Evolutionary conservation across 2,329 filamentous ascomycete genomes (phyloP).

Genomic region (Malbranchea zuffiana): DNA sequence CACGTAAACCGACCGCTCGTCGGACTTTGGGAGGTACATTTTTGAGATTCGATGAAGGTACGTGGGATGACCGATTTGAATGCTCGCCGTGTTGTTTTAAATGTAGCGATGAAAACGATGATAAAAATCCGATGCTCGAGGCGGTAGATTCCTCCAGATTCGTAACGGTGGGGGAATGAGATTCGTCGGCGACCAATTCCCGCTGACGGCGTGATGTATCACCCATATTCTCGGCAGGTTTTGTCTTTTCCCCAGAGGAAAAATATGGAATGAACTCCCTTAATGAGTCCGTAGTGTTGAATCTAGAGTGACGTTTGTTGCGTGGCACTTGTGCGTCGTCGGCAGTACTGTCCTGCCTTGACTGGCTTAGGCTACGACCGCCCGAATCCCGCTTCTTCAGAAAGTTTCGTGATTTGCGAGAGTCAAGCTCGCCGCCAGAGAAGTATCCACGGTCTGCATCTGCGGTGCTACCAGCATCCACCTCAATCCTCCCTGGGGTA

Average conservation of each 20-base stretch:
- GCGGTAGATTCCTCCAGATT: slow-evolving; percentile 44
- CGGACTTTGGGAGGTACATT: slow-evolving; percentile 51
- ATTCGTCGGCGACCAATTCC: slow-evolving; percentile 28
- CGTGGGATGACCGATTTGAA: slow-evolving; percentile 40
- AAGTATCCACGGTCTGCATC: slow-evolving; percentile 87
- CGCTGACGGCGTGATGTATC: not conserved
- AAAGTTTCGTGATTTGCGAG: slow-evolving; percentile 58
- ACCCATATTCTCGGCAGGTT: slow-evolving; percentile 44
- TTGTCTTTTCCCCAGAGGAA: slow-evolving; percentile 56
- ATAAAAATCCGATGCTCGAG: slow-evolving; percentile 28
- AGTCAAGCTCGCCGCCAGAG: slow-evolving; percentile 75
- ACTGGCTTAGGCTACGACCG: slow-evolving; percentile 41
- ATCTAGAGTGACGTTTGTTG: slow-evolving; percentile 62
- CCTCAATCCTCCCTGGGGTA: not conserved
- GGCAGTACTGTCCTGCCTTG: slow-evolving; percentile 63
- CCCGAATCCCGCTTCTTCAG: slow-evolving; percentile 58
- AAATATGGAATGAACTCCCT: slow-evolving; percentile 43
- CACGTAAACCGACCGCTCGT: slow-evolving; percentile 59
- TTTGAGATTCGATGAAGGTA: slow-evolving; percentile 39
- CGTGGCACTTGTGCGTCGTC: slow-evolving; percentile 61
- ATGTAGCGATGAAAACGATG: slow-evolving; percentile 39
- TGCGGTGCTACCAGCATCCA: slow-evolving; percentile 26
- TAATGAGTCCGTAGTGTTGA: slow-evolving; percentile 67
- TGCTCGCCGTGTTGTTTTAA: slow-evolving; percentile 40
- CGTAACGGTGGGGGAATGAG: slow-evolving; percentile 44